These are phyloP conservation scores for Leccinellum rugosiceps DNA, from an alignment of 768 basidiomycete genomes.

Conservation along the genomic window DNA sequence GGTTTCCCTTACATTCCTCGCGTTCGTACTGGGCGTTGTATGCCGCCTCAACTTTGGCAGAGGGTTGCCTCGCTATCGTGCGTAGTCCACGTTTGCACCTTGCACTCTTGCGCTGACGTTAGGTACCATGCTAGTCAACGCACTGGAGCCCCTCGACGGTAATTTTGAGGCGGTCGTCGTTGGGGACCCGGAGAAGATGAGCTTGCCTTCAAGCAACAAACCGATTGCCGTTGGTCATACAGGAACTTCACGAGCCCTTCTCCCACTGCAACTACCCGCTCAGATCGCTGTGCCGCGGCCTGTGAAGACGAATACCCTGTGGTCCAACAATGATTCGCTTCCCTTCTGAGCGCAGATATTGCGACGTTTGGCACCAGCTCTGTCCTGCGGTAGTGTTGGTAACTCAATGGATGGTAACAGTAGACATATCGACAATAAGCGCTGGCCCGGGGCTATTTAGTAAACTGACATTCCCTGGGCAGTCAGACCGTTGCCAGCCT, in stretches of 20 bases:
- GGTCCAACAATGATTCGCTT: constrained; percentile 34
- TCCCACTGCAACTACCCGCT: constrained; percentile 38
- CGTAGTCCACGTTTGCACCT: constrained; percentile 25
- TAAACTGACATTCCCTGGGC: not conserved
- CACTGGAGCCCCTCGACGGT: constrained; percentile 48
- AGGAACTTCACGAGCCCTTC: constrained; percentile 31
- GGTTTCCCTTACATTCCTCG: constrained; percentile 50
- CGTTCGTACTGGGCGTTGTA: constrained; percentile 59
- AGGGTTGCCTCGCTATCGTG: constrained; percentile 65
- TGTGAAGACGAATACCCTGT: not conserved
- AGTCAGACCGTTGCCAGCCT: not conserved
- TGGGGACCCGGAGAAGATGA: constrained; percentile 52
- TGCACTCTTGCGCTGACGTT: not conserved
- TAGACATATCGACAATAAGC: constrained; percentile 7
- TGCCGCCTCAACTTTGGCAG: constrained; percentile 78
- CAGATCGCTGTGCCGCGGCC: constrained; percentile 24
- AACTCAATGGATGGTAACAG: constrained; percentile 10
- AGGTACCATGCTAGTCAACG: constrained; percentile 42
- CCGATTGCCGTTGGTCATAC: constrained; percentile 39
- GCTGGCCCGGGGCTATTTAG: constrained; percentile 35
- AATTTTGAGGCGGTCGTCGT: constrained; percentile 35
- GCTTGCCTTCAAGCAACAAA: constrained; percentile 54
- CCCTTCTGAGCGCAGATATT: constrained; percentile 26
- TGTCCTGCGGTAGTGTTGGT: not conserved
- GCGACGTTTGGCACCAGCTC: constrained; percentile 16